phyloP scores from a whole-genome alignment of 192 early-diverging fungal species.

The Linnemannia schmuckeri region DNA sequence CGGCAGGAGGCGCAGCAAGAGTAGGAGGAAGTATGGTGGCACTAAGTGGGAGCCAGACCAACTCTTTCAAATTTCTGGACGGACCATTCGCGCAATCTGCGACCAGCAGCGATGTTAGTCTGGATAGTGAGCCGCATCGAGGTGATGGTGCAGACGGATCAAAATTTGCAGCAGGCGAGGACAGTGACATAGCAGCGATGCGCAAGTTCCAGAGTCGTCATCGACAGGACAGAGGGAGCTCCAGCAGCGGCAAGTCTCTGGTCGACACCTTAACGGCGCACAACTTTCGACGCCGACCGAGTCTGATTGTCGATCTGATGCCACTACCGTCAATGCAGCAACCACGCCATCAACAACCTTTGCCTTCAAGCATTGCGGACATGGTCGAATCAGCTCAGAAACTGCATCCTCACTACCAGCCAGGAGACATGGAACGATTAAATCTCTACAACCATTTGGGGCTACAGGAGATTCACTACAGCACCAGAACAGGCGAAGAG shows the following conservation, averaged over 20 bases:
- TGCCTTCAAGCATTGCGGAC: not conserved
- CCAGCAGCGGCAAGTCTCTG: not conserved
- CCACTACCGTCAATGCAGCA: not conserved
- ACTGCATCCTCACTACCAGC: constrained; percentile 2
- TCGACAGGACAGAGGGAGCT: not conserved
- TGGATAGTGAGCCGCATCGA: constrained; percentile 13
- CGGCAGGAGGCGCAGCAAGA: not conserved
- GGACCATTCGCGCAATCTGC: constrained; percentile 4
- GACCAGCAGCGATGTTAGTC: constrained; percentile 24
- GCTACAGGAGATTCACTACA: constrained; percentile 23
- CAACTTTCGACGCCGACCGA: not conserved
- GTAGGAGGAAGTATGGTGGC: not conserved
- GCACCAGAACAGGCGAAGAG: constrained; percentile 2
- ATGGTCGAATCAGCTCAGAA: constrained; percentile 13
- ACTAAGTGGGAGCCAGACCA: not conserved
- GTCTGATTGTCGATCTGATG: constrained; percentile 8
- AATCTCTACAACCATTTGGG: constrained; percentile 19
- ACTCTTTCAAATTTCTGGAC: not conserved
- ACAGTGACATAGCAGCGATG: not conserved
- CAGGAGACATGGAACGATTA: constrained; percentile 11
- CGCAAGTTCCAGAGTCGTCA: not conserved
- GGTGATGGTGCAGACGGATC: not conserved
- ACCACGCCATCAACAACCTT: not conserved
- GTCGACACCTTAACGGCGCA: not conserved
- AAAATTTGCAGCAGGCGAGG: not conserved